Conservation (phyloP, 2,329 filamentous ascomycete genomes). For the Aspergillus versicolor region DNA sequence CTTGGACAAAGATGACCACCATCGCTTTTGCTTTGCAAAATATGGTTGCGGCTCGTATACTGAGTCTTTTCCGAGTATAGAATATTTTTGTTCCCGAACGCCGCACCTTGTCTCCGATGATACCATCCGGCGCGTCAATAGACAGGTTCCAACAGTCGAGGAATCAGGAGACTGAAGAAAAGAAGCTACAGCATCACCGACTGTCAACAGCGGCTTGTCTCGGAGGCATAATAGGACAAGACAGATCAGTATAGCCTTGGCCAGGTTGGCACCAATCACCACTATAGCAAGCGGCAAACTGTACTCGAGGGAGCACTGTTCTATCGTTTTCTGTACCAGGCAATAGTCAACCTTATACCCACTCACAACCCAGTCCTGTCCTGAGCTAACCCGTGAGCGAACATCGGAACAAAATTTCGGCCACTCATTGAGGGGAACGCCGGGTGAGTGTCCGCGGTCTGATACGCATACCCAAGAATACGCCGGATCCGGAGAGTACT, state of each 20-base stretch:
- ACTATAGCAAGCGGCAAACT: constrained; percentile 16
- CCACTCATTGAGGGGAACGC: background rate
- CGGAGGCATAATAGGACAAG: background rate
- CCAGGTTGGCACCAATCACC: constrained; percentile 21
- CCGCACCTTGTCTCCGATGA: no score
- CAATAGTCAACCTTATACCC: constrained; percentile 7
- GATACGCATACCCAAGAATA: constrained; percentile 6
- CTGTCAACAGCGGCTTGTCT: no score
- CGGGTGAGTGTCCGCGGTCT: no score
- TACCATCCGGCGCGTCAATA: no score
- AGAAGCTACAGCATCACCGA: no score
- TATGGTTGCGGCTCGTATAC: background rate
- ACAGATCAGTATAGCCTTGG: background rate
- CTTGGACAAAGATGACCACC: background rate
- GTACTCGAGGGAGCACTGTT: constrained; percentile 21
- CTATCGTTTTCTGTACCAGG: constrained; percentile 16
- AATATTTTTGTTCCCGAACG: no score
- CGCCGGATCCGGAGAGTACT: background rate
- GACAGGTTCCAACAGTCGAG: no score
- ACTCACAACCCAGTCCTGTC: background rate
- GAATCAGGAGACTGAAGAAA: no score
- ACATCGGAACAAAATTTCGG: no score
- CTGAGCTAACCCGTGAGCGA: no score
- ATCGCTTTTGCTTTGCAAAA: background rate
- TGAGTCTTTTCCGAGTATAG: background rate